phyloP scores from a whole-genome alignment of 495 filamentous ascomycete species.

The Apiosordaria backusii region DNA sequence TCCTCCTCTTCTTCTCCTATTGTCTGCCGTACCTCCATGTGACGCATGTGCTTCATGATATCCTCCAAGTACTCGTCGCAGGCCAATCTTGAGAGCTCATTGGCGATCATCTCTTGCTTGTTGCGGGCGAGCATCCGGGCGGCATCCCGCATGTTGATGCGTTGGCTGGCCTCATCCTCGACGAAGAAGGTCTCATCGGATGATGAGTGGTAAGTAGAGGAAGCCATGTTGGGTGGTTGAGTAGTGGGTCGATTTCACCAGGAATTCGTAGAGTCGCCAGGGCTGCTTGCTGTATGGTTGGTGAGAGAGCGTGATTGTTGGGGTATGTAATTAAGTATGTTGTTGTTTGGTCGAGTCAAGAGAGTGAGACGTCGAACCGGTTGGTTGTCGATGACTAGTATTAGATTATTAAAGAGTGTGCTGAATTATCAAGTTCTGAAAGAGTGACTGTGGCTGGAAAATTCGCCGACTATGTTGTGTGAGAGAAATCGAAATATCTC shows the following conservation, averaged over 20 bases:
- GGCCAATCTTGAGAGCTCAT: conserved; percentile 77
- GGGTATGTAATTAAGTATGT: conserved; percentile 23
- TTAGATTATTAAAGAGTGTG: conserved; percentile 56
- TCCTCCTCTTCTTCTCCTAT: background rate
- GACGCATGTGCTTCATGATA: conserved; percentile 85
- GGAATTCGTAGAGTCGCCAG: conserved; percentile 34
- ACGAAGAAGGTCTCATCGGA: conserved; percentile 74
- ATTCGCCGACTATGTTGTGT: conserved; percentile 28
- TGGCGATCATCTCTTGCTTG: conserved; percentile 77
- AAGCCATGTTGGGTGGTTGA: conserved; percentile 64
- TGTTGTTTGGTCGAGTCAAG: conserved; percentile 38
- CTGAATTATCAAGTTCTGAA: conserved; percentile 43
- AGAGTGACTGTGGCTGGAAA: conserved; percentile 50
- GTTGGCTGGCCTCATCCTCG: conserved; percentile 61
- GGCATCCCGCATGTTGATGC: conserved; percentile 63
- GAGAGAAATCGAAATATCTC: conserved; percentile 33
- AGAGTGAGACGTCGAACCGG: conserved; percentile 43
- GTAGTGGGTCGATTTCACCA: conserved; percentile 46
- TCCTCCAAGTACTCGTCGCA: conserved; percentile 90
- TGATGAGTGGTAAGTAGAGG: conserved; percentile 40
- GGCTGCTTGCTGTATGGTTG: background rate
- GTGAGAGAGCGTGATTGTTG: conserved; percentile 8
- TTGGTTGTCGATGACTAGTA: conserved; percentile 36
- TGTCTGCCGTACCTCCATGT: conserved; percentile 77
- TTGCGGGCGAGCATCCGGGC: conserved; percentile 69